phyloP scores from a whole-genome alignment of 495 filamentous ascomycete species.

The Penicillium paradoxum region DNA sequence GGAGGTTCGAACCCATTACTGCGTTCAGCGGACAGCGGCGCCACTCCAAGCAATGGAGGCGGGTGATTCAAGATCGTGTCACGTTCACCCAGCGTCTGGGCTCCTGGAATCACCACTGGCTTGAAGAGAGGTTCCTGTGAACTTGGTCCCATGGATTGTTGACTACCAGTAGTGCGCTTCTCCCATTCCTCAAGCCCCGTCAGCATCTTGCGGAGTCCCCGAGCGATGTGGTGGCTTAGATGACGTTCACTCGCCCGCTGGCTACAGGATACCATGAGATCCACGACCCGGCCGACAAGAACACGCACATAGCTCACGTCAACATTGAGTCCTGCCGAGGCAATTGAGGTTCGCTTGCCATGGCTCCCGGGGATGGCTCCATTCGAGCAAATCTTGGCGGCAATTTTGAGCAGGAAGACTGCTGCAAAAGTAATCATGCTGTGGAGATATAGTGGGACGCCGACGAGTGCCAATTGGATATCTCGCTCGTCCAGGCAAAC shows the following conservation, averaged over 20 bases:
- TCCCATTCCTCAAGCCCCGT: slow-evolving; percentile 46
- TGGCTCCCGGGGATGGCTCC: slow-evolving; percentile 18
- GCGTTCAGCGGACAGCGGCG: slow-evolving; percentile 42
- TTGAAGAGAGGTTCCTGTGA: slow-evolving; percentile 35
- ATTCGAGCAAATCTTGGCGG: slow-evolving; percentile 40
- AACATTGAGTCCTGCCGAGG: slow-evolving; percentile 38
- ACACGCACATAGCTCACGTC: slow-evolving; percentile 41
- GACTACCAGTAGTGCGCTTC: slow-evolving; percentile 29
- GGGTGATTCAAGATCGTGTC: slow-evolving; percentile 41
- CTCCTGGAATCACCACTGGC: slow-evolving; percentile 35
- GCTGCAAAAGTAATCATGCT: slow-evolving; percentile 55
- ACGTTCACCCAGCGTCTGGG: slow-evolving; percentile 37
- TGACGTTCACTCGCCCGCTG: slow-evolving; percentile 48
- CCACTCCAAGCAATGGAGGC: slow-evolving; percentile 39
- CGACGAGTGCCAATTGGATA: slow-evolving; percentile 46
- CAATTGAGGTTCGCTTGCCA: slow-evolving; percentile 40
- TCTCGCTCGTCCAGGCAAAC: slow-evolving; percentile 48
- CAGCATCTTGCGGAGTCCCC: slow-evolving; percentile 50
- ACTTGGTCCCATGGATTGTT: slow-evolving; percentile 15
- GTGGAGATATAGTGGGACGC: slow-evolving; percentile 50
- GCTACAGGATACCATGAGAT: slow-evolving; percentile 46
- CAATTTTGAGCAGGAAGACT: slow-evolving; percentile 52
- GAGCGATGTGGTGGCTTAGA: slow-evolving; percentile 50
- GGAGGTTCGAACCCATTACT: slow-evolving; percentile 31
- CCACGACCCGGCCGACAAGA: slow-evolving; percentile 42